These are phyloP conservation scores for Annulohypoxylon stygium DNA, from an alignment of 495 filamentous ascomycete species.

Conservation along the genomic window DNA sequence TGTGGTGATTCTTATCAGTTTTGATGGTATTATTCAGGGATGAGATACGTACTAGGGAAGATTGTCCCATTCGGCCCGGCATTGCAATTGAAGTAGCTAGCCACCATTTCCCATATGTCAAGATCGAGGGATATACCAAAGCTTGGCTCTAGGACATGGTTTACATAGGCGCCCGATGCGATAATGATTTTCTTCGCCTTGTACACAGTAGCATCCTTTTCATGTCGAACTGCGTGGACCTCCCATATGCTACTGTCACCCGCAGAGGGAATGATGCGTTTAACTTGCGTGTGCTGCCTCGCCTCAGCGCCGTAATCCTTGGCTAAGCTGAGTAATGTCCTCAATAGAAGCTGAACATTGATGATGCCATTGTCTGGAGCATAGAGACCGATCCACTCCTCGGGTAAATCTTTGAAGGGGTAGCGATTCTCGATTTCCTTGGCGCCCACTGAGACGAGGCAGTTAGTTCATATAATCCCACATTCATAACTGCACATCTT, in stretches of 20 bases:
- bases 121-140: constrained; percentile 4
- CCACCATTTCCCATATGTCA: constrained; percentile 1
- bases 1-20: not conserved
- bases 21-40: not conserved
- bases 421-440: not conserved
- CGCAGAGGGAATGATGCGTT: not conserved
- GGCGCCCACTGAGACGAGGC: not conserved
- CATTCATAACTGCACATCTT: not conserved
- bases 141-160: constrained; percentile 4
- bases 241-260: not conserved
- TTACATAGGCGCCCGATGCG: not conserved
- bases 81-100: constrained; percentile 6
- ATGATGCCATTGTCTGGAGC: not conserved
- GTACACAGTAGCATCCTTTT: not conserved
- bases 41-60: constrained; percentile 2
- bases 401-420: not conserved
- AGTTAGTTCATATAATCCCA: not conserved
- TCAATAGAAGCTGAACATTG: not conserved
- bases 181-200: not conserved
- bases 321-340: constrained; percentile 1
- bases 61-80: not conserved
- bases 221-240: not conserved
- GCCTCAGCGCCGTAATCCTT: constrained; percentile 1
- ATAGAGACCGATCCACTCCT: not conserved
- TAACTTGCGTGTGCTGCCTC: not conserved